Percentiles rank a stretch among this genome's conserved stretches.
Evolutionary conservation across 208 protist species (phyloP).

Genomic region (Crithidia brevicula): DNA sequence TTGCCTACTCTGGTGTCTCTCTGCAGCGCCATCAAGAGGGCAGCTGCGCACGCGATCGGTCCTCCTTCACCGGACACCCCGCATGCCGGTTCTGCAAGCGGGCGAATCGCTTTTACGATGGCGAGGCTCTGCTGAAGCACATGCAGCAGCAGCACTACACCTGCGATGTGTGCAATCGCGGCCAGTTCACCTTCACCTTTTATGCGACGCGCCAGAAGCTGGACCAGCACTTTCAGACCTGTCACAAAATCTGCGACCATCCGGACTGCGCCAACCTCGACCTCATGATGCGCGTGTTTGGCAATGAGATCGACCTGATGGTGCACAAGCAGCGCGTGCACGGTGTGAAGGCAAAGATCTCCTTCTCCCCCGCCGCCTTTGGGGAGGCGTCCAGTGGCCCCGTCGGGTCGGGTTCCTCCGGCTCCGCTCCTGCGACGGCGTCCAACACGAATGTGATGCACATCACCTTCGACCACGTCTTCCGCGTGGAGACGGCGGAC

Average conservation of each 20-base stretch:
- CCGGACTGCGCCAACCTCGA: constrained; percentile 73
- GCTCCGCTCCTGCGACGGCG: constrained; percentile 40
- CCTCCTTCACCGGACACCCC: constrained; percentile 86
- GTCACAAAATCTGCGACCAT: constrained; percentile 90
- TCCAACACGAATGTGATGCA: constrained; percentile 70
- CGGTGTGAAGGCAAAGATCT: constrained; percentile 45
- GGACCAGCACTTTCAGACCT: constrained; percentile 68
- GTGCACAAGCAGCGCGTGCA: constrained; percentile 85
- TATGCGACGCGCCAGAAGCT: constrained; percentile 80
- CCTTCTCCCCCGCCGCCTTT: constrained; percentile 26
- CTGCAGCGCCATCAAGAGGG: constrained; percentile 73
- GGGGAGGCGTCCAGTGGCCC: constrained; percentile 13
- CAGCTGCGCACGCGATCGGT: constrained; percentile 50
- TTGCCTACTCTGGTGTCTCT: constrained; percentile 52
- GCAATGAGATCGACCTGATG: constrained; percentile 78
- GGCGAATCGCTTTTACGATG: constrained; percentile 72
- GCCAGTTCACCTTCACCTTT: constrained; percentile 86
- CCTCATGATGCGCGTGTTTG: constrained; percentile 85
- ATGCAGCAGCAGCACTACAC: constrained; percentile 91
- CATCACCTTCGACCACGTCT: constrained; percentile 84
- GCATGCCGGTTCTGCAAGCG: constrained; percentile 78
- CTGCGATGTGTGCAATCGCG: constrained; percentile 87
- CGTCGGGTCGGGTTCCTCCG: constrained; percentile 8
- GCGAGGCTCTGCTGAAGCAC: constrained; percentile 84
- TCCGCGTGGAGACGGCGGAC: constrained; percentile 56